Conservation (phyloP, 352 stramenopile species). For the Phytophthora kernoviae region DNA sequence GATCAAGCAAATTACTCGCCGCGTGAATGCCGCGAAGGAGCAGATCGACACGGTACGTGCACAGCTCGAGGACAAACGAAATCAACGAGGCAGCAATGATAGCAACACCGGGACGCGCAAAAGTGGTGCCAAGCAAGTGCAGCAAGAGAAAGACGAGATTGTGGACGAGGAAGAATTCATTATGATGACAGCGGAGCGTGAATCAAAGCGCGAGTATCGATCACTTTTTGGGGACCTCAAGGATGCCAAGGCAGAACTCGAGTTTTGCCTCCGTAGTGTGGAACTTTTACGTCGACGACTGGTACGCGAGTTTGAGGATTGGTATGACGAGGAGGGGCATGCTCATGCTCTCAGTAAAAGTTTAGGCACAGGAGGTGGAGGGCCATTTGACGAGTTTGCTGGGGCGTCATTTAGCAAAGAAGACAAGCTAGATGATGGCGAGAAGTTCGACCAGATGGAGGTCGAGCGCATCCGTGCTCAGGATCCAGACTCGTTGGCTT, state of each 20-base stretch:
- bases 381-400: constrained; percentile 19
- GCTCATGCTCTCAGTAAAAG: constrained; percentile 43
- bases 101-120: constrained; percentile 3
- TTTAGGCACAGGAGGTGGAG: constrained; percentile 15
- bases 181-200: constrained; percentile 81
- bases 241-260: constrained; percentile 72
- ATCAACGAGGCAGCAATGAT: constrained; percentile 23
- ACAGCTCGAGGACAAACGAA: constrained; percentile 73
- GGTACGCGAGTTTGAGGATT: constrained; percentile 85
- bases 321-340: constrained; percentile 66
- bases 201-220: constrained; percentile 87
- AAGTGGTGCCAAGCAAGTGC: constrained; percentile 5
- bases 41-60: constrained; percentile 71
- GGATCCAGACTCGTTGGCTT: constrained; percentile 91
- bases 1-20: constrained; percentile 68
- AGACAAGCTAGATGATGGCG: constrained; percentile 90
- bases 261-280: constrained; percentile 66
- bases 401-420: constrained; percentile 44
- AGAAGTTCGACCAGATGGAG: constrained; percentile 93
- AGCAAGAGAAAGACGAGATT: constrained; percentile 65
- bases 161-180: constrained; percentile 94
- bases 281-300: constrained; percentile 80
- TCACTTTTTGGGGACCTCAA: constrained; percentile 87
- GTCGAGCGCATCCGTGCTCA: constrained; percentile 84
- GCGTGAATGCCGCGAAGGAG: constrained; percentile 81